Evolutionary conservation across 306 rosid genomes (phyloP), one percentile per base, ranked within the genome.

Genomic region (Lagenaria siceraria): DNA sequence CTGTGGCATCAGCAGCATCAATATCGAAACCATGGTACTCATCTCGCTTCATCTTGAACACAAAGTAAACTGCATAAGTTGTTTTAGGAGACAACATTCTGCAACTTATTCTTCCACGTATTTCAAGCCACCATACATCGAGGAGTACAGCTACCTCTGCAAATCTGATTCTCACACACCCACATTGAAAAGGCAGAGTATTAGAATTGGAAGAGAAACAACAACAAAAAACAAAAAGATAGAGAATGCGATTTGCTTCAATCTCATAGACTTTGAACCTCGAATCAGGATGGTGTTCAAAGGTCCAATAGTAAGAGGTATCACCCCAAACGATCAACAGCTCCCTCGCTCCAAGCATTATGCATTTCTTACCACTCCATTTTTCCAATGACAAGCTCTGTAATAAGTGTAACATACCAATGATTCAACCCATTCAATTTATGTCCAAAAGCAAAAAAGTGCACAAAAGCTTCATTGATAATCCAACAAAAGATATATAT

Each of bases 281-380:
- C 22, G 81, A 54, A 8, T 58, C 70, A 10, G 68, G 59, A 15
- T 54, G 70, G 36, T 51, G 31, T 42, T 40, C 62, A 77, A 77
- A 79, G 4, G 51, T 7, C 81, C 60, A 78, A 64, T 68, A 54
- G 27, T 0, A 0, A 21, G 77, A 24, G 46, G 8, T 69, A 4
- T 40, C 29, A 56, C 77, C 33, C 77, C 81, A 54, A 12, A 24
- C 5, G 7, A 79, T 69, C 8, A 35, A 24, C 0, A 79, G 24
- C 6, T 58, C 76, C 69, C 81, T 79, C 17, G 81, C 81, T 29
- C 74, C 77, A 56, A 69, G 31, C 18, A 56, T 70, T 40, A 59
- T 53, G 52, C 77, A 79, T 29, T 70, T 79, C 81, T 68, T 78
- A 36, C 81, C 81, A 78, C 58, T 78, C 62, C n/a, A 18, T 25